These are phyloP conservation scores for Colletotrichum ledebouriae DNA, from an alignment of 2,329 filamentous ascomycete species.

Conservation along the genomic window DNA sequence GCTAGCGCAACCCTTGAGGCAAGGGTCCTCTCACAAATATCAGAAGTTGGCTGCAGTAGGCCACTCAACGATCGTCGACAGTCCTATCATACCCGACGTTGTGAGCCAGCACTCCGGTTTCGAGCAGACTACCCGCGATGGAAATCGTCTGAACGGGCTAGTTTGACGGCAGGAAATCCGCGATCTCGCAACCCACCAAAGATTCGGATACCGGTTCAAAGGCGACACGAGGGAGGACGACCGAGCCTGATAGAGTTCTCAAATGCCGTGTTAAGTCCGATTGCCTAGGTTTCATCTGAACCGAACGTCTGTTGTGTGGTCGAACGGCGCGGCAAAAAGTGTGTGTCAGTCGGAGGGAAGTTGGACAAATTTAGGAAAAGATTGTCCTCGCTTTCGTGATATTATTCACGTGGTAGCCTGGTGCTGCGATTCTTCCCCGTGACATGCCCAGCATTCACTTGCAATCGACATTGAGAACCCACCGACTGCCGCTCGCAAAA, in stretches of 20 bases:
- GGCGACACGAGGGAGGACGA: neutral
- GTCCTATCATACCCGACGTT: neutral
- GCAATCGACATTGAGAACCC: too few species aligned
- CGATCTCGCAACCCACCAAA: neutral
- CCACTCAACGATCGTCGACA: neutral
- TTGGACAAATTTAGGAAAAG: neutral
- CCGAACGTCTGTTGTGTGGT: neutral
- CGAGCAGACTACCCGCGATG: neutral
- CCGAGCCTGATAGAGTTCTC: slow-evolving; percentile 18
- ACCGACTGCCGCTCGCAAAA: too few species aligned
- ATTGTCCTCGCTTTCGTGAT: neutral
- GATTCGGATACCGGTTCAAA: neutral
- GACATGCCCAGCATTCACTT: too few species aligned
- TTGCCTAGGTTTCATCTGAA: slow-evolving; percentile 34
- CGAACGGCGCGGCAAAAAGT: neutral
- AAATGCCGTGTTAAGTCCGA: slow-evolving; percentile 23
- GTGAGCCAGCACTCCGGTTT: neutral
- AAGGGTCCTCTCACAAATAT: slow-evolving; percentile 15
- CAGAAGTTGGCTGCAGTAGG: slow-evolving; percentile 23
- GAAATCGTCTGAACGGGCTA: slow-evolving; percentile 5
- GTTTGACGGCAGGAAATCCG: neutral
- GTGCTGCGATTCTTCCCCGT: too few species aligned
- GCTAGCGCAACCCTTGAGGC: neutral
- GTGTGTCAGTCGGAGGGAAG: slow-evolving; percentile 27
- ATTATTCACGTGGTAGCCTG: too few species aligned